Conservation (phyloP, 2,329 filamentous ascomycete species). For the Pseudogymnoascus sp. region DNA sequence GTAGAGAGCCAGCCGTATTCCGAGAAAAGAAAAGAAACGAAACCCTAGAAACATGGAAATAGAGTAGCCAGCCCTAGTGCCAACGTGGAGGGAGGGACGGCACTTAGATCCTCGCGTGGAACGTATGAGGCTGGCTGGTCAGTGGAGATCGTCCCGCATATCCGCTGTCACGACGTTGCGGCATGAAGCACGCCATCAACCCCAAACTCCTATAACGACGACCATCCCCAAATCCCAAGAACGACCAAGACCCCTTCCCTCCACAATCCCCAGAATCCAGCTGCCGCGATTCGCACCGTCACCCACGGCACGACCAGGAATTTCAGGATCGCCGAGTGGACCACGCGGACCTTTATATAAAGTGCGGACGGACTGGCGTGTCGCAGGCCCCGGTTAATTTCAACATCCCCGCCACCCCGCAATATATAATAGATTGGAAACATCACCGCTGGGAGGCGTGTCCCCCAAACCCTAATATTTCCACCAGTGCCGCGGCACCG, state of each 20-base stretch:
- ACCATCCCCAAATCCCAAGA: neutral
- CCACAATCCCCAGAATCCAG: neutral
- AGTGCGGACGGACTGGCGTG: neutral
- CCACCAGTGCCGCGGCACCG: neutral
- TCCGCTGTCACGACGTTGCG: neutral
- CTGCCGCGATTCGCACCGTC: neutral
- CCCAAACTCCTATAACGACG: neutral
- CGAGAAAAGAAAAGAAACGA: neutral
- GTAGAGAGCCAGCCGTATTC: neutral
- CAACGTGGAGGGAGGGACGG: neutral
- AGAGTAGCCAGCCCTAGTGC: neutral
- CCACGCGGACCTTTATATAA: neutral
- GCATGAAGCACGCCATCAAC: neutral
- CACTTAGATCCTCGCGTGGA: neutral
- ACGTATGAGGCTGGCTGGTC: neutral
- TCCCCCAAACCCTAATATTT: neutral
- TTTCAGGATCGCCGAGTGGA: neutral
- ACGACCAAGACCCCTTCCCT: neutral
- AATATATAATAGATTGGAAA: slow-evolving; percentile 7
- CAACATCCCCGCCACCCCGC: neutral
- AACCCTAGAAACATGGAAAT: neutral
- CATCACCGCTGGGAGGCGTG: neutral
- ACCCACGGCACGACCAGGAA: neutral
- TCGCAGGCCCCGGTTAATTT: neutral
- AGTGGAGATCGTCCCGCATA: neutral